Evolutionary conservation across 2,329 filamentous ascomycete genomes (phyloP), one percentile per base, ranked within the genome.

Genomic region (Penicillium palitans): DNA sequence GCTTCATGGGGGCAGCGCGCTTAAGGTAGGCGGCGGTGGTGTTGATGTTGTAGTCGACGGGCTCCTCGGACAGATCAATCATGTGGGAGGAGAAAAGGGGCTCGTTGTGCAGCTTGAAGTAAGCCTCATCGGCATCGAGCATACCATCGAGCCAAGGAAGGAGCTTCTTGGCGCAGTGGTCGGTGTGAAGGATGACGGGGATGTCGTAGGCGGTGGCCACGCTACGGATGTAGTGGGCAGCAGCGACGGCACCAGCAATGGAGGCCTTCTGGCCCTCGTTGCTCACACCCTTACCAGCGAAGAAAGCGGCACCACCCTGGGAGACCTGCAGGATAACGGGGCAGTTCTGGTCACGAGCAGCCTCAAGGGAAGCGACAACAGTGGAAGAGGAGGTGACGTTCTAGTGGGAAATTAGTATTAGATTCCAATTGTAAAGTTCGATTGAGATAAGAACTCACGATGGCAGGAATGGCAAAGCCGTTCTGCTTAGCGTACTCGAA

Each of bases 151-250:
- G 83, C 93, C 93, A 98, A 63, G 95, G 95, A 58, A 98, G 88
- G 60, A 98, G 91, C 88, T 98, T 98, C 90, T 98, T 98, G 76
- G 95, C 93, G 81, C 93, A 96, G 84, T 98, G 95, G 79, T 99
- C 95, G 76, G 93, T 96, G 87, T 97, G 93, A 60, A 98, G 87
- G 71, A 98, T 83, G 69, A 96, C 91, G 72, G 93, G 93, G 67
- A 98, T 82, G 69, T 89, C 91, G 80, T 99, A 99, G 69, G 85
- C 70, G 61, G 93, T 91, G 52, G 95, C 91, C 71, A 98, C 81
- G 68, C 90, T 83, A 74, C 93, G 91, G 81, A 97, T 91, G 84
- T 91, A 98, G 83, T 96, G 90, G 69, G 95, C 95, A 70, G 85
- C 93, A 64, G 95, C 93, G 66, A 98, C 80, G 76, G 90, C 83